Evolutionary conservation across 306 rosid species (phyloP).

Genomic region (Medicago ruthenica): DNA sequence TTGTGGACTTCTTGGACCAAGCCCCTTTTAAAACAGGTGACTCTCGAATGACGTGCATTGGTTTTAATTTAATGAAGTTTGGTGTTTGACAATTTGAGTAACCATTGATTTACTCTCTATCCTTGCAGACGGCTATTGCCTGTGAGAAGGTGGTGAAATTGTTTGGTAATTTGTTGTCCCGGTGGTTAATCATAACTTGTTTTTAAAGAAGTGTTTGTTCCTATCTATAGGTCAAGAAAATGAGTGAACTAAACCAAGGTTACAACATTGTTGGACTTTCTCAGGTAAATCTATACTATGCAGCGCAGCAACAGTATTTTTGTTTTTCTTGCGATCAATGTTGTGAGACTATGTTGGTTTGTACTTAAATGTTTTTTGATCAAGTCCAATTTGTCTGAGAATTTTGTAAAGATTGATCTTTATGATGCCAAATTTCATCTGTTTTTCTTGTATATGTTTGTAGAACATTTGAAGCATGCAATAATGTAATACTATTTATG

Average conservation of each 20-base stretch:
- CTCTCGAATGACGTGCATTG: slow-evolving; percentile 33
- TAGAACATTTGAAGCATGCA: slow-evolving; percentile 2
- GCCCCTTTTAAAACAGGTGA: slow-evolving; percentile 73
- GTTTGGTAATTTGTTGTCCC: slow-evolving; percentile 47
- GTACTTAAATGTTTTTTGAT: background rate
- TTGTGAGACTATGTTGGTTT: slow-evolving; percentile 8
- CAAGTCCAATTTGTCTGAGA: background rate
- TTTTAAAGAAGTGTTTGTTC: slow-evolving; percentile 37
- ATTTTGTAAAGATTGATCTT: slow-evolving; percentile 2
- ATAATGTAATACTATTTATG: background rate
- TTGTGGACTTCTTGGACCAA: slow-evolving; percentile 77
- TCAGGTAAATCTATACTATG: slow-evolving; percentile 60
- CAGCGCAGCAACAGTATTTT: background rate
- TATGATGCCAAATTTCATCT: slow-evolving; percentile 5
- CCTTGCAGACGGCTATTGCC: slow-evolving; percentile 69
- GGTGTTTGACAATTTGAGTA: slow-evolving; percentile 29
- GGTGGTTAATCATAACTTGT: slow-evolving; percentile 30
- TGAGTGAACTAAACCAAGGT: slow-evolving; percentile 69
- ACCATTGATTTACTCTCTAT: slow-evolving; percentile 40
- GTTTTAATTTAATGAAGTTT: slow-evolving; percentile 30
- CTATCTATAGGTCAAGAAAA: slow-evolving; percentile 71
- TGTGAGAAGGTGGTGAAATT: slow-evolving; percentile 73
- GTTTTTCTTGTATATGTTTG: slow-evolving; percentile 10
- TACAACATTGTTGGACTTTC: slow-evolving; percentile 90
- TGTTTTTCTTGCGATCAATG: background rate